A percentile compares a stretch with the other conserved stretches of the same genome.
Conservation (phyloP, 2,329 filamentous ascomycete species). For the Neopestalotiopsis sp. region DNA sequence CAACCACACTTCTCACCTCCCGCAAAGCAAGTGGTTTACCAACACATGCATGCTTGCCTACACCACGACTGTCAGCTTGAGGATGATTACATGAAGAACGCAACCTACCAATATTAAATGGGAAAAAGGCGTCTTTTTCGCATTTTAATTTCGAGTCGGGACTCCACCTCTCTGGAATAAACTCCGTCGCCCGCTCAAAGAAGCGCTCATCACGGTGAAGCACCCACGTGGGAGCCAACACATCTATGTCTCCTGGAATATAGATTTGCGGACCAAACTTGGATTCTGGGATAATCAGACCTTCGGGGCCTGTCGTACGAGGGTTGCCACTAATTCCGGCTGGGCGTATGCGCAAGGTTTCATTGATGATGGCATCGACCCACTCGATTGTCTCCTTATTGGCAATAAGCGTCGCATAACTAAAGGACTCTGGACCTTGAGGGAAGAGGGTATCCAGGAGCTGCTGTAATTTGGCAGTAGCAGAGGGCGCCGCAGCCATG, state of each 20-base stretch:
- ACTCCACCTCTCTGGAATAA: constrained; percentile 21
- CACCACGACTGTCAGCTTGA: not conserved
- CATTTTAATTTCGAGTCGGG: not conserved
- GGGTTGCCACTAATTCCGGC: constrained; percentile 20
- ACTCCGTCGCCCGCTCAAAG: constrained; percentile 20
- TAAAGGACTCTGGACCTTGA: constrained; percentile 10
- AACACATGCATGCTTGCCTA: constrained; percentile 22
- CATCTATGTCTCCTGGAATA: constrained; percentile 19
- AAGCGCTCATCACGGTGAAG: constrained; percentile 20
- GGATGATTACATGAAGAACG: not conserved
- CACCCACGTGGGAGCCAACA: constrained; percentile 19
- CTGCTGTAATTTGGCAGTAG: not conserved
- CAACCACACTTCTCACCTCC: constrained; percentile 21
- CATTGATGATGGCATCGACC: constrained; percentile 21
- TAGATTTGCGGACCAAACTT: constrained; percentile 16
- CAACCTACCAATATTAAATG: constrained; percentile 20
- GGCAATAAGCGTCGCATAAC: constrained; percentile 15
- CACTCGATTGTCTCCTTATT: constrained; percentile 18
- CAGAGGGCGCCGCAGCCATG: constrained; percentile 10
- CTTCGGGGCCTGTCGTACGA: constrained; percentile 4
- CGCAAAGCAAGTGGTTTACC: constrained; percentile 21
- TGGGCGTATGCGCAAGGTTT: constrained; percentile 21
- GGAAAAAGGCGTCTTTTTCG: constrained; percentile 16
- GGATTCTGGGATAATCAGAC: constrained; percentile 14
- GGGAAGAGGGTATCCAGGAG: constrained; percentile 19